Evolutionary conservation across 208 protist species (phyloP), one percentile per base, ranked within the genome.

Genomic region (Leishmania turanica): DNA sequence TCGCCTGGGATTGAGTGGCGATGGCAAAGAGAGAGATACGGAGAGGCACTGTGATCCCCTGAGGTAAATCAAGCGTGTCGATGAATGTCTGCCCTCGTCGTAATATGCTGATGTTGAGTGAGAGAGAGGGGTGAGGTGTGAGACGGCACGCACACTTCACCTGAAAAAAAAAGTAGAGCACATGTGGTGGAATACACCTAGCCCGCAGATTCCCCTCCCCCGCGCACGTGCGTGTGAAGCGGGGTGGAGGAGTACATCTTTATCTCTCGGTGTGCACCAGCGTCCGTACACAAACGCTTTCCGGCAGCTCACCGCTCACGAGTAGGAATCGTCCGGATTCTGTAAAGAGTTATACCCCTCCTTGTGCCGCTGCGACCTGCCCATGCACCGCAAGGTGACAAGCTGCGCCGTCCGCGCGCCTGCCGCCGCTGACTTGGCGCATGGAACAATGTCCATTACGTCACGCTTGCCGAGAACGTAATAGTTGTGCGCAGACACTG

Each of bases 391-490:
- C 49, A 77, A 76, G 31, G 76, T 65, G n/a, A 62, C 74, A 5
- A 90, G 40, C 75, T 84, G 76, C 60, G 80, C 49, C n/a, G 66
- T 70, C 78, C 69, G 78, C 27, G 42, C 64, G 42, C 87, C 88
- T 11, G 84, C 80, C 4, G 77, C 79, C 34, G 95, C 86, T 17
- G 73, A 31, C 58, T 88, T 81, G 31, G 89, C 83, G 70, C 92
- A 91, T 8, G 94, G 94, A 31, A 97, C 65, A 77, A 95, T 95
- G 9, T 94, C 89, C 53, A 93, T 93, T 68, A 97, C 89, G 56
- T 94, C 79, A 13, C 71, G 87, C 40, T 93, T 87, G 31, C 88
- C 89, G 19, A 84, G 84, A 5, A 88, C 60, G 56, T 80, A 78
- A 65, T 95, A 95, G 74, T 96, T 96, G 82, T 95, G 89, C 37